Base-by-base conservation (phyloP, 257 asterid species). In the Anisodus tanguticus region DNA sequence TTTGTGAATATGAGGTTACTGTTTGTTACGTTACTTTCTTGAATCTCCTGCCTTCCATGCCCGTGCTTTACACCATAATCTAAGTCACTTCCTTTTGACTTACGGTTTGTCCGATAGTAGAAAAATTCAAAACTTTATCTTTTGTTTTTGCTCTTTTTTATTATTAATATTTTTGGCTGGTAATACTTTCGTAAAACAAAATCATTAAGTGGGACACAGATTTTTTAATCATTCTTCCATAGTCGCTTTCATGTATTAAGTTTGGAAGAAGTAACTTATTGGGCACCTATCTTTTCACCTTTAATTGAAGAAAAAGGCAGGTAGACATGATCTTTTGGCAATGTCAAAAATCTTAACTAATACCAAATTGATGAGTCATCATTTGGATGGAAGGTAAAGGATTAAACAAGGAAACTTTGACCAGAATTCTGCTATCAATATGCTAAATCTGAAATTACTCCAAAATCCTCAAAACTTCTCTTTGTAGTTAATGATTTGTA, bases 1-100 rank as follows among this genome's bases (percentile, higher is more conserved):
- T 72, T n/a, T 22, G 19, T 15, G 54, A 74, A 31, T 49, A 49
- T 74, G 62, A 49, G 4, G 81, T 74, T 49, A 49, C 22, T 74
- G 60, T 74, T 74, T 31, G 35, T 31, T 74, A 74, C 62, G 49
- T 74, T 74, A 49, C 81, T 74, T 74, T 74, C 62, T 31, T 74
- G 81, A 47, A 22, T 74, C 62, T 49, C 43, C 60, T 35, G 12
- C 81, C 41, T 74, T 72, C 59, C 80, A 45, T 72, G 22, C 62
- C 81, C 12, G 60, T 49, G 62, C 43, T 49, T 74, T 74, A 74
- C 43, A 12, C 43, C 81, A 74, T 49, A 47, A 49, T 47, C 43
- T 49, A 74, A 22, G 62, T 1, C 59, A 26, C 43, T 49, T 74
- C 43, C 60, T 12, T 55, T 62, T 51, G 13, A 74, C 22, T 74